Conservation (phyloP, 1,139 yeast genomes). For the Candida sp. region DNA sequence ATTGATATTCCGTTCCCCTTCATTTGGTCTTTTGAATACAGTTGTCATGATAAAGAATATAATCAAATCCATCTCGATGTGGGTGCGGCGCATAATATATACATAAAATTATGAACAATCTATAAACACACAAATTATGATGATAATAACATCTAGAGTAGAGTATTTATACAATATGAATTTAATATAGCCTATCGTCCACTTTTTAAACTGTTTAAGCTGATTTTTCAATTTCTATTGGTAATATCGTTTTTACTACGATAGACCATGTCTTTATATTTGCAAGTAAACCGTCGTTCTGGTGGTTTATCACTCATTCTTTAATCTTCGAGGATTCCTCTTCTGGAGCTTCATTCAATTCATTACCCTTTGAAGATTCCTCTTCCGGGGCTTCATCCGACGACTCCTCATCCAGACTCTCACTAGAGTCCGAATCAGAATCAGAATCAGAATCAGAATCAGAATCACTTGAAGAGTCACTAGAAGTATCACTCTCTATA, state of each 20-base stretch:
- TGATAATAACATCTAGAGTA: no score
- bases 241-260: no score
- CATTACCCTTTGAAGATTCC: constrained; percentile 12
- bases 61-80: not conserved
- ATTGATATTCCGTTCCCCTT: constrained; percentile 54
- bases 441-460: constrained; percentile 9
- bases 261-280: no score
- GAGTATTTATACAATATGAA: no score
- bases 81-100: not conserved
- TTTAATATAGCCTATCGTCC: no score
- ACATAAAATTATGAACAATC: not conserved
- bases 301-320: not conserved
- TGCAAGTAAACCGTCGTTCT: no score
- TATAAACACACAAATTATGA: no score
- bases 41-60: constrained; percentile 16
- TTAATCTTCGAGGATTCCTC: constrained; percentile 14
- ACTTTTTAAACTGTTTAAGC: no score
- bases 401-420: constrained; percentile 2
- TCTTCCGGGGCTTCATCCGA: constrained; percentile 15
- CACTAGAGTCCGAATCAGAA: constrained; percentile 6
- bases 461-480: not conserved
- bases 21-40: constrained; percentile 31
- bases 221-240: no score
- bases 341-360: constrained; percentile 12
- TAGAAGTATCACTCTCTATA: constrained; percentile 3